A percentile compares a stretch with the other conserved stretches of the same genome.
phyloP scores from a whole-genome alignment of 1,284 basidiomycete species.

The Ustilago hordei region DNA sequence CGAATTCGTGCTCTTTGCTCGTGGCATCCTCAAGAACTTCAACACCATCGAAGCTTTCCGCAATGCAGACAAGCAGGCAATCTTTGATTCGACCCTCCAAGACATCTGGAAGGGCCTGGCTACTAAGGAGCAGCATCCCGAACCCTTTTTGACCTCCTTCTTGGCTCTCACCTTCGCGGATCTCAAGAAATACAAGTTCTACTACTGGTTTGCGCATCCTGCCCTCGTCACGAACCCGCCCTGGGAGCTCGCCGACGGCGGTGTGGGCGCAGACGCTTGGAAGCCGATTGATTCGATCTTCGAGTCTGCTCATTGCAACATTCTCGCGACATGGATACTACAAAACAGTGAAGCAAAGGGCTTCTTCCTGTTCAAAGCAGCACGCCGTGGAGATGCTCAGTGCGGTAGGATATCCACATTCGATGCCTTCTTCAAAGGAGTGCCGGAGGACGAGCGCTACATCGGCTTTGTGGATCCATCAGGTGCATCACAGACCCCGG shows the following conservation, averaged over 20 bases:
- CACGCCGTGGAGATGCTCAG: neutral
- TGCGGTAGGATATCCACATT: constrained; percentile 33
- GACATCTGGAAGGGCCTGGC: constrained; percentile 38
- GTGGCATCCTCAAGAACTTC: constrained; percentile 80
- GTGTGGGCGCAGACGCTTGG: constrained; percentile 19
- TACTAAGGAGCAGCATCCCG: constrained; percentile 35
- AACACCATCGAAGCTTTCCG: constrained; percentile 98
- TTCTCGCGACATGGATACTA: constrained; percentile 17
- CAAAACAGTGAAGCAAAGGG: constrained; percentile 22
- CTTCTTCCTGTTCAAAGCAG: constrained; percentile 45
- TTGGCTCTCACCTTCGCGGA: constrained; percentile 93
- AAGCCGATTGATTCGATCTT: constrained; percentile 11
- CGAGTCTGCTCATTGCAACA: neutral
- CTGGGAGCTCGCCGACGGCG: constrained; percentile 76
- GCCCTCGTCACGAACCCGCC: constrained; percentile 76
- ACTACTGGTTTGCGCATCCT: constrained; percentile 98
- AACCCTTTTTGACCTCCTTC: constrained; percentile 77
- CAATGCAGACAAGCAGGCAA: constrained; percentile 83
- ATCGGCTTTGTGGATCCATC: constrained; percentile 85
- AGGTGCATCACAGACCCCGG: constrained; percentile 80
- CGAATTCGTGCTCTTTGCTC: constrained; percentile 7
- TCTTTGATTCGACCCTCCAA: constrained; percentile 74
- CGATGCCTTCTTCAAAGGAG: constrained; percentile 72
- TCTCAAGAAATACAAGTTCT: constrained; percentile 96
- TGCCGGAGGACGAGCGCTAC: constrained; percentile 67